Evolutionary conservation across 495 filamentous ascomycete genomes (phyloP).

Genomic region (Penicillium macrosclerotiorum): DNA sequence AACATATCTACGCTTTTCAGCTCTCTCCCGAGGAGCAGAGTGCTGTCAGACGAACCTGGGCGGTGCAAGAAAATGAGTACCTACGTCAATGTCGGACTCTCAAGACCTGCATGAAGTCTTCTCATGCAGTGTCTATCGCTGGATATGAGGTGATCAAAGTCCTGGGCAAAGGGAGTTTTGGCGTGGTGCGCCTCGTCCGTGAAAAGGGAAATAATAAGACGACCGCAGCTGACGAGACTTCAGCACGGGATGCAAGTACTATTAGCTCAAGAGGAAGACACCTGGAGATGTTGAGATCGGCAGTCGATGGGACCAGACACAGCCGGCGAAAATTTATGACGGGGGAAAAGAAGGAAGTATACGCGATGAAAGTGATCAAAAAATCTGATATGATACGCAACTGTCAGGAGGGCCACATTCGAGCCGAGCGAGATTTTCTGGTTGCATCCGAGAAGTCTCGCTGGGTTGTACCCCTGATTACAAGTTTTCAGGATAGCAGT

Average conservation of each 20-base stretch:
- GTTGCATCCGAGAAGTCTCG: constrained; percentile 76
- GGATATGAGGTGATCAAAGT: constrained; percentile 79
- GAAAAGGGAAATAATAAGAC: constrained; percentile 42
- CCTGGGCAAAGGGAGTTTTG: constrained; percentile 96
- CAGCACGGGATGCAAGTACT: not conserved
- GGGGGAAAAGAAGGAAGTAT: constrained; percentile 57
- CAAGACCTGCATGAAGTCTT: constrained; percentile 56
- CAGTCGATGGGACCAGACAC: constrained; percentile 23
- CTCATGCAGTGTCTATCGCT: constrained; percentile 48
- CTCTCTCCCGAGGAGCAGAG: constrained; percentile 56
- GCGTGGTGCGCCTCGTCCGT: constrained; percentile 80
- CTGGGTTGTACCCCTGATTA: constrained; percentile 86
- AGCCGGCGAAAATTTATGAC: constrained; percentile 28
- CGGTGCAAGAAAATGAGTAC: constrained; percentile 66
- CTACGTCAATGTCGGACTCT: constrained; percentile 70
- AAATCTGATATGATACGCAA: constrained; percentile 88
- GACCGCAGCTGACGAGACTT: not conserved
- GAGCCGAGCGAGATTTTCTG: constrained; percentile 88
- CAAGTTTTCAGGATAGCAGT: constrained; percentile 81
- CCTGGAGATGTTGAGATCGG: constrained; percentile 21
- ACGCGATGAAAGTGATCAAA: constrained; percentile 94
- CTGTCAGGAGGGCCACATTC: constrained; percentile 87
- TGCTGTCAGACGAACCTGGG: constrained; percentile 56
- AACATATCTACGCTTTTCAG: constrained; percentile 49
- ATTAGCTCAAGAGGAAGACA: not conserved